Evolutionary conservation across 1,284 basidiomycete species (phyloP).

Genomic region (Porodaedalea pini): DNA sequence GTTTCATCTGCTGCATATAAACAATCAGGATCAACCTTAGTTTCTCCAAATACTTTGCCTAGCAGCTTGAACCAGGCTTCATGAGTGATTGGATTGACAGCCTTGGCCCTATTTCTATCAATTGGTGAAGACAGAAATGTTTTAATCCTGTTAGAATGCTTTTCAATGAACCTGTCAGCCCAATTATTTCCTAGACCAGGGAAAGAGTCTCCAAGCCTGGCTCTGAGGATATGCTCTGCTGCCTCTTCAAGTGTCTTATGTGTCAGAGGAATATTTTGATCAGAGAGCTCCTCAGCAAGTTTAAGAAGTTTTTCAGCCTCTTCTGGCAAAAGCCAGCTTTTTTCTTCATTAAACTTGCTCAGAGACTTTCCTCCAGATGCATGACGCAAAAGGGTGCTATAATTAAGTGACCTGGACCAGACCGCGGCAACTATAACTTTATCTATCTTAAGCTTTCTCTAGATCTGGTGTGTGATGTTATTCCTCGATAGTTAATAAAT

Average conservation of each 20-base stretch:
- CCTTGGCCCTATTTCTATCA: slow-evolving; percentile 31
- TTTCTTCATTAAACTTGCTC: slow-evolving; percentile 26
- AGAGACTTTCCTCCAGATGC: slow-evolving; percentile 21
- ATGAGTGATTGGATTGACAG: slow-evolving; percentile 36
- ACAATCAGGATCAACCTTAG: slow-evolving; percentile 24
- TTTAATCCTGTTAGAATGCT: slow-evolving; percentile 31
- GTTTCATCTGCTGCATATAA: slow-evolving; percentile 4
- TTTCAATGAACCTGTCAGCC: slow-evolving; percentile 33
- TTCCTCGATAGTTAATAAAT: too few relatives aligned
- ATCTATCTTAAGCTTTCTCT: too few relatives aligned
- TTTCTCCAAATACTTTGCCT: slow-evolving; percentile 22
- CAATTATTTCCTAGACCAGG: slow-evolving; percentile 38
- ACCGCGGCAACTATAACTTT: too few relatives aligned
- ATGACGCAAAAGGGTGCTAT: slow-evolving; percentile 20
- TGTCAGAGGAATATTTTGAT: slow-evolving; percentile 35
- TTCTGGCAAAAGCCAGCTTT: slow-evolving; percentile 26
- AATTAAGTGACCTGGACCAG: slow-evolving; percentile 20
- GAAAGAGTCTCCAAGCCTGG: slow-evolving; percentile 29
- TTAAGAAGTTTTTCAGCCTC: slow-evolving; percentile 31
- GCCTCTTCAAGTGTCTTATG: slow-evolving; percentile 31
- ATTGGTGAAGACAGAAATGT: slow-evolving; percentile 30
- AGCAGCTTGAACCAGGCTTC: slow-evolving; percentile 31
- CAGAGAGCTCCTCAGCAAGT: slow-evolving; percentile 18
- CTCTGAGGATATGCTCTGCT: slow-evolving; percentile 32
- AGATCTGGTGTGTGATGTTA: too few relatives aligned